Evolutionary conservation across 2,329 filamentous ascomycete species (phyloP), one percentile per base, ranked within the genome.

Genomic region (Dactylonectria estremocensis): DNA sequence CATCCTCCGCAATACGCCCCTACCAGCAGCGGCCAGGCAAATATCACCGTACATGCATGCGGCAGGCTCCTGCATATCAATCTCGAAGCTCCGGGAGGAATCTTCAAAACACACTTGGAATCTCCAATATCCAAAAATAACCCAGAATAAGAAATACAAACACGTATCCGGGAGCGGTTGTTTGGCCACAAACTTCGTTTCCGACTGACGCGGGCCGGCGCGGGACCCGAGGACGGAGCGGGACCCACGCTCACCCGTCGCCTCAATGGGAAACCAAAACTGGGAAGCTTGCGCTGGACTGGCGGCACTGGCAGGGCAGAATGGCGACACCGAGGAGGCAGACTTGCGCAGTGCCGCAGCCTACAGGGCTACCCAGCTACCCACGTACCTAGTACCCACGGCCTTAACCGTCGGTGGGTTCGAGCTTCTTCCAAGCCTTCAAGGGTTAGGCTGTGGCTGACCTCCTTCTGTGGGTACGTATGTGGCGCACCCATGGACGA

Each of bases 191-290:
- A 24, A 35, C 52, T 14, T 14, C 35, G 28, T 22, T 58, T 52
- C 56, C 40, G 54, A 40, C 16, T 58, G 43, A 28, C 55, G 50
- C 61, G 53, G 64, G 65, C 66, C 72, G 72, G 69, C 54, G 58
- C 72, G 71, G 52, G 67, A 64, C 61, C 72, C 65, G 71, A 68
- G 24, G 55, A 53, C 28, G 48, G 40, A 53, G 33, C 31, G 10
- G 52, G 62, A 61, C 55, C 72, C 71, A 74, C 69, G 53, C 52
- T 55, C 61, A 37, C 64, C 72, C 66, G 50, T 40, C 61, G 61
- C 55, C 1, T 28, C 55, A 58, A 14, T 48, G 45, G 43, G 48
- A 56, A 56, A 31, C n/a, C 10, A 33, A 60, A 31, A 33, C 10
- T 35, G 50, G 49, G 33, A 52, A 52, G 31, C 22, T 43, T 1